These are phyloP conservation scores for Ascochyta koolunga DNA, from an alignment of 2,329 filamentous ascomycete genomes.

Conservation along the genomic window DNA sequence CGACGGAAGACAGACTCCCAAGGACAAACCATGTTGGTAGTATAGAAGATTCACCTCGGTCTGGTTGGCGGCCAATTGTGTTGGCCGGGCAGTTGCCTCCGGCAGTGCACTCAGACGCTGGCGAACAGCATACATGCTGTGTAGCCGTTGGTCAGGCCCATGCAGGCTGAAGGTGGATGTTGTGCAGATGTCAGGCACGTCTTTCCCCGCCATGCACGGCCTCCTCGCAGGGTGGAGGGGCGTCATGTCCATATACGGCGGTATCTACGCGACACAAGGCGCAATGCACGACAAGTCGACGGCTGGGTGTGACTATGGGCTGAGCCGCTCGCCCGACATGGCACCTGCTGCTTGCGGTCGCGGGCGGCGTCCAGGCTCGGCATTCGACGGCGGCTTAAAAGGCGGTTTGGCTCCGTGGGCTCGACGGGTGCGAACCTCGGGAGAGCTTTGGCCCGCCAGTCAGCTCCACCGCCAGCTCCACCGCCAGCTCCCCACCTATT, in stretches of 20 bases:
- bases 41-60: not conserved
- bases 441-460: conserved; percentile 18
- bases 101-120: conserved; percentile 5
- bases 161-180: not conserved
- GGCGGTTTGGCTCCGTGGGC: conserved; percentile 19
- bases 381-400: conserved; percentile 20
- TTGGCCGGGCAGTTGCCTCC: conserved; percentile 10
- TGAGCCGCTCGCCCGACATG: conserved; percentile 17
- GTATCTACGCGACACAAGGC: conserved; percentile 4
- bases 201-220: conserved; percentile 2
- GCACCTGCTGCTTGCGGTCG: conserved; percentile 22
- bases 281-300: conserved; percentile 9
- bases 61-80: conserved; percentile 16
- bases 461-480: conserved; percentile 36
- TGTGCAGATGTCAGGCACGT: conserved; percentile 9
- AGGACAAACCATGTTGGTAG: conserved; percentile 6
- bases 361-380: conserved; percentile 11
- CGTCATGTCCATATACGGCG: conserved; percentile 1
- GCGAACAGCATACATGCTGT: too few relatives aligned
- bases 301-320: too few relatives aligned
- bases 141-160: too few relatives aligned
- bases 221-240: conserved; percentile 12
- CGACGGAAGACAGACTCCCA: conserved; percentile 3
- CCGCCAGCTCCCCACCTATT: conserved; percentile 25
- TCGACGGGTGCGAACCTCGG: conserved; percentile 14